These are phyloP conservation scores for Suhomyces kunorum DNA, from an alignment of 1,139 yeast species.

Conservation along the genomic window DNA sequence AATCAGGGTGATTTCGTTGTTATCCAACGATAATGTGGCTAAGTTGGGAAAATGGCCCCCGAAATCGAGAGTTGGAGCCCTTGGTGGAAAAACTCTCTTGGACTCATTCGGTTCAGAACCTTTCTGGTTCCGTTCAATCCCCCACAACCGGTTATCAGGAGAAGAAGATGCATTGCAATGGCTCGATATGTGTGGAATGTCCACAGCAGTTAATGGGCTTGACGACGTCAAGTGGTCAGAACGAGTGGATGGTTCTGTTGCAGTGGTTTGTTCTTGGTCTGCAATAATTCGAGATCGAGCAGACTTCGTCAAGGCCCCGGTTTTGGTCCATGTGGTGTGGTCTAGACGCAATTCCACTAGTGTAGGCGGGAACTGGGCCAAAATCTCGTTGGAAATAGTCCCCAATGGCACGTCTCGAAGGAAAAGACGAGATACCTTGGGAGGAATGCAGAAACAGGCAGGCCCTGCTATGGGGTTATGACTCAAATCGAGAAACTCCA, in stretches of 20 bases:
- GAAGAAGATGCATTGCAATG: no score
- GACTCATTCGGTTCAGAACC: neutral
- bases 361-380: conserved; percentile 13
- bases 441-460: conserved; percentile 13
- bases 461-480: conserved; percentile 16
- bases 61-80: conserved; percentile 7
- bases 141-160: no score
- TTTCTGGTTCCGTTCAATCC: no score
- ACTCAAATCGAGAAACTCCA: conserved; percentile 19
- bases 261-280: neutral
- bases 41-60: conserved; percentile 3
- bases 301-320: neutral
- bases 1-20: conserved; percentile 12
- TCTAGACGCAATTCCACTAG: conserved; percentile 12
- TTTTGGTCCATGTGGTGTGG: conserved; percentile 4
- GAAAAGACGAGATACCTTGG: conserved; percentile 11
- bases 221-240: no score
- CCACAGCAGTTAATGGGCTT: no score
- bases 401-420: conserved; percentile 15
- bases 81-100: neutral
- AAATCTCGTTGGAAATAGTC: conserved; percentile 6
- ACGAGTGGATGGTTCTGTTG: no score
- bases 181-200: neutral
- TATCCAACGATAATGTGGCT: conserved; percentile 8
- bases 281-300: neutral